A percentile compares a stretch with the other conserved stretches of the same genome.
These are phyloP conservation scores for Nasturtium officinale DNA, from an alignment of 345 rosid genomes.

Conservation along the genomic window DNA sequence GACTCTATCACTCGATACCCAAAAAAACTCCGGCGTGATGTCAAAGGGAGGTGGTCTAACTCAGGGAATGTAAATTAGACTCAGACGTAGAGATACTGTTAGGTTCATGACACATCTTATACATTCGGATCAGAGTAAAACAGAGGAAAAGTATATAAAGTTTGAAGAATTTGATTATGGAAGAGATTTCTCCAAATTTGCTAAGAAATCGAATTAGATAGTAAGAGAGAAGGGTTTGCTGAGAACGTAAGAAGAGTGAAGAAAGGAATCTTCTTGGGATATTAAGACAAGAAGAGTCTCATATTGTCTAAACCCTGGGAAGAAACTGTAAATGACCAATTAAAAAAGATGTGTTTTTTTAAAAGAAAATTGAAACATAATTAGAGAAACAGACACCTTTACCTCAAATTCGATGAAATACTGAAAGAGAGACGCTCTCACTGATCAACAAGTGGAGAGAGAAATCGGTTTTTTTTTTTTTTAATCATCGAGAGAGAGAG, in stretches of 20 bases:
- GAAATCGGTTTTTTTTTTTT: neutral
- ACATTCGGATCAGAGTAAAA: constrained; percentile 14
- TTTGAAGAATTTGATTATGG: neutral
- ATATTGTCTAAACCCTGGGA: constrained; percentile 9
- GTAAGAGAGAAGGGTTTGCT: constrained; percentile 1
- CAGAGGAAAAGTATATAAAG: constrained; percentile 14
- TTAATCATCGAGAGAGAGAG: neutral
- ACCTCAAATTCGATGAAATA: constrained; percentile 28
- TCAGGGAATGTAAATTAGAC: constrained; percentile 2
- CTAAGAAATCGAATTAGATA: neutral
- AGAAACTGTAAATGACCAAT: neutral
- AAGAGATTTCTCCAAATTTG: neutral
- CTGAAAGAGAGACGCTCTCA: constrained; percentile 29
- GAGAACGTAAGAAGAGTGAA: constrained; percentile 14
- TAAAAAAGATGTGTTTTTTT: neutral
- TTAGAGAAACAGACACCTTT: neutral
- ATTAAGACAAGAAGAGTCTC: constrained; percentile 19
- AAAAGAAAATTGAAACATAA: neutral
- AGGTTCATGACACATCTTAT: constrained; percentile 38
- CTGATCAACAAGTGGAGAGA: constrained; percentile 6
- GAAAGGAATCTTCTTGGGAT: constrained; percentile 29
- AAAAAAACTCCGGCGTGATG: constrained; percentile 31
- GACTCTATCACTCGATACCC: constrained; percentile 6
- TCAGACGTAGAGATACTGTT: constrained; percentile 17
- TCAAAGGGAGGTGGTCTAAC: constrained; percentile 37